Conservation (phyloP, 2,329 filamentous ascomycete genomes). For the Zymoseptoria brevis region DNA sequence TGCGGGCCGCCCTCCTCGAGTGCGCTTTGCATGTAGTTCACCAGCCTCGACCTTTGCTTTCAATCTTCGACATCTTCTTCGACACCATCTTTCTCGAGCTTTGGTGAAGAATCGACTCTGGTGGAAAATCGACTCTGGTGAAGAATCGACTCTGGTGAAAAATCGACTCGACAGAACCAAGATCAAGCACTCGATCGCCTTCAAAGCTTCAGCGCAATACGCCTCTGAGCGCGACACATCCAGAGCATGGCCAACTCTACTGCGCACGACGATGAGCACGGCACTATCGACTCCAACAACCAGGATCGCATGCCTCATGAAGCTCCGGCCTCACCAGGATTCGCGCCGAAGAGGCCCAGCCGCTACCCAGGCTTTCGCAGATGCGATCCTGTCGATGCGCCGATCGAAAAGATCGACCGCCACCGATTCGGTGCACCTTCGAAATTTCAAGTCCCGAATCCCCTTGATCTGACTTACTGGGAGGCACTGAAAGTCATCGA, state of each 20-base stretch:
- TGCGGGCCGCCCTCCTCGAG: not conserved
- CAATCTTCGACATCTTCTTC: not conserved
- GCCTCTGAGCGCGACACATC: too few species aligned
- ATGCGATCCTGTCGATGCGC: not conserved
- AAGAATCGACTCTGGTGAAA: too few species aligned
- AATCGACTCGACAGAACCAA: too few species aligned
- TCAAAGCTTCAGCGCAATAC: too few species aligned
- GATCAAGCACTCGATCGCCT: too few species aligned
- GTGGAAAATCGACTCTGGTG: too few species aligned
- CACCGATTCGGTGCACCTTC: not conserved
- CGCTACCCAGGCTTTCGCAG: not conserved
- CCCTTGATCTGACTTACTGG: not conserved
- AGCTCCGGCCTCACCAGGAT: too few species aligned
- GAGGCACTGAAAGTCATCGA: too few species aligned
- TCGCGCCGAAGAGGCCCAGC: not conserved
- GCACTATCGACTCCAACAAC: too few species aligned
- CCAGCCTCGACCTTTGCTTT: not conserved
- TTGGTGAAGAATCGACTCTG: not conserved
- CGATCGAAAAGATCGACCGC: not conserved
- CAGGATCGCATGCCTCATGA: too few species aligned
- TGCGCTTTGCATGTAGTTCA: not conserved
- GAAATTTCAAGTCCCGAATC: slow-evolving; percentile 1
- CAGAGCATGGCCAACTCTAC: too few species aligned
- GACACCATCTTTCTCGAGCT: not conserved
- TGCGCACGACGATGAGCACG: too few species aligned